A percentile compares a stretch with the other conserved stretches of the same genome.
phyloP scores from a whole-genome alignment of 2,329 filamentous ascomycete species.

The Penicillium vulpinum region DNA sequence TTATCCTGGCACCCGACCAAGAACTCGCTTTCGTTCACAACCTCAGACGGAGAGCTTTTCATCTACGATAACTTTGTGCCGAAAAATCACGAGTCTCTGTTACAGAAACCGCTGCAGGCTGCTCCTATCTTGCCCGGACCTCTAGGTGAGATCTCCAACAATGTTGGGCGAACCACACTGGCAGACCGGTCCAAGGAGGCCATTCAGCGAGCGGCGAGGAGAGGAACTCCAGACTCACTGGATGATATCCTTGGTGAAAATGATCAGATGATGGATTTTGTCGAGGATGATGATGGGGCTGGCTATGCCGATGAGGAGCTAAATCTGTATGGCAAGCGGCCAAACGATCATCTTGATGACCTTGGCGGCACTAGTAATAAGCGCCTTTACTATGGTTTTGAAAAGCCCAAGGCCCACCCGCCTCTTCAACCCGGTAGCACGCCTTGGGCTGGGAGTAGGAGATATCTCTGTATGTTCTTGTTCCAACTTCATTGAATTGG shows the following conservation, averaged over 20 bases:
- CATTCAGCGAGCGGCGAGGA: slow-evolving; percentile 55
- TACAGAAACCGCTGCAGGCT: slow-evolving; percentile 62
- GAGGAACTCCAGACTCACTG: slow-evolving; percentile 71
- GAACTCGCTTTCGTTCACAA: slow-evolving; percentile 89
- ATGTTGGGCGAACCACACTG: slow-evolving; percentile 58
- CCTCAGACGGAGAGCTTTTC: slow-evolving; percentile 87
- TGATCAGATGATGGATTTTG: slow-evolving; percentile 74
- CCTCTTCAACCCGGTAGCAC: slow-evolving; percentile 93
- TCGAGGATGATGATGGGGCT: slow-evolving; percentile 91
- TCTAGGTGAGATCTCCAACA: slow-evolving; percentile 66
- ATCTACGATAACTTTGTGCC: slow-evolving; percentile 68
- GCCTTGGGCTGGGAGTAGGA: slow-evolving; percentile 90
- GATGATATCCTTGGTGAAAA: slow-evolving; percentile 74
- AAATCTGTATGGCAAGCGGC: slow-evolving; percentile 64
- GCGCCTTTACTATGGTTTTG: slow-evolving; percentile 49
- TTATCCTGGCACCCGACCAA: slow-evolving; percentile 87
- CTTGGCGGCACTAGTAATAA: slow-evolving; percentile 51
- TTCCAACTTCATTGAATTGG: neutral
- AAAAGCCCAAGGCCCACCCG: slow-evolving; percentile 71
- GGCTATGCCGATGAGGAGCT: slow-evolving; percentile 70
- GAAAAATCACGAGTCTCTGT: slow-evolving; percentile 48
- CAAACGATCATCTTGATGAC: slow-evolving; percentile 51
- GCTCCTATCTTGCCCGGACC: slow-evolving; percentile 86
- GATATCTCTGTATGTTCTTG: slow-evolving; percentile 69
- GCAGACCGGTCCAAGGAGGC: slow-evolving; percentile 58